These are phyloP conservation scores for Emericellopsis atlantica DNA, from an alignment of 2,329 filamentous ascomycete species.

Conservation along the genomic window DNA sequence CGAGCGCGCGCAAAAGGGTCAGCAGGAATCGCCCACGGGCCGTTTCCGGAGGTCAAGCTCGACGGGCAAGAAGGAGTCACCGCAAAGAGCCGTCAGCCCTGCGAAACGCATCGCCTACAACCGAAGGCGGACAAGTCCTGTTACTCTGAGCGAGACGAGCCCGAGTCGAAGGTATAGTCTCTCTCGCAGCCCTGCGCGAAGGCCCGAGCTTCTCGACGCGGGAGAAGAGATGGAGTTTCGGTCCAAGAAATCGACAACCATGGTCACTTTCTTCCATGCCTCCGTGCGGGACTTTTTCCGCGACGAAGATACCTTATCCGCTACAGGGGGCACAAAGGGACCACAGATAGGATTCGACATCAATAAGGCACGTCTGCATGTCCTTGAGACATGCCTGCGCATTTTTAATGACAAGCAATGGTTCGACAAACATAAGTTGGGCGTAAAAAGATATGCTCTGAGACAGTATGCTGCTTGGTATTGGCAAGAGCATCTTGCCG, in stretches of 20 bases:
- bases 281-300: slow-evolving; percentile 26
- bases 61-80: slow-evolving; percentile 1
- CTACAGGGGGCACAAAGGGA: slow-evolving; percentile 5
- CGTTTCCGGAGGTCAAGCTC: slow-evolving; percentile 2
- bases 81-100: slow-evolving; percentile 1
- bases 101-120: neutral
- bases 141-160: neutral
- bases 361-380: slow-evolving; percentile 18
- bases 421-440: slow-evolving; percentile 14
- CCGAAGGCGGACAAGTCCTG: slow-evolving; percentile 1
- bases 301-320: slow-evolving; percentile 12
- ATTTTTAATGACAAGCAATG: slow-evolving; percentile 22
- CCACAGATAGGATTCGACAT: slow-evolving; percentile 21
- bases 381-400: slow-evolving; percentile 22
- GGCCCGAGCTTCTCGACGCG: slow-evolving; percentile 16
- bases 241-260: slow-evolving; percentile 26
- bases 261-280: slow-evolving; percentile 25
- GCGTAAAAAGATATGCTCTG: slow-evolving; percentile 14
- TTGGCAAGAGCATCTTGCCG: slow-evolving; percentile 27
- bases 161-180: slow-evolving; percentile 9
- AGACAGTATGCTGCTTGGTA: slow-evolving; percentile 30
- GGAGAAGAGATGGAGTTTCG: slow-evolving; percentile 23
- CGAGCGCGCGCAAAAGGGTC: slow-evolving; percentile 14
- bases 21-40: slow-evolving; percentile 1
- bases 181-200: slow-evolving; percentile 9